phyloP scores from a whole-genome alignment of 441 rosid species.

The Croton laevigatus region DNA sequence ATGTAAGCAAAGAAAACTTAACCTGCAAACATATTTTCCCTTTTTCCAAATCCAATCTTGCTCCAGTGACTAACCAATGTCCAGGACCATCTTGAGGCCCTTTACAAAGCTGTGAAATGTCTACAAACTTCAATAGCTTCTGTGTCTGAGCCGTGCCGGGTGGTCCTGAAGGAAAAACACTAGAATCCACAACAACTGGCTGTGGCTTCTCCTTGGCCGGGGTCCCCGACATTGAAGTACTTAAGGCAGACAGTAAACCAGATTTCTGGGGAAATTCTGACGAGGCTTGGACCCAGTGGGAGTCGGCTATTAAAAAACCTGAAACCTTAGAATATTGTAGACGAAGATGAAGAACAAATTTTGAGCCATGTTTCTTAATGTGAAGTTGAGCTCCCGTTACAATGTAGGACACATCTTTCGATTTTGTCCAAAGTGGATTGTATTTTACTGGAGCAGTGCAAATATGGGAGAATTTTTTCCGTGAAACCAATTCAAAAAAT shows the following conservation, averaged over 20 bases:
- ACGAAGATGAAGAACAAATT: slow-evolving; percentile 69
- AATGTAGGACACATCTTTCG: slow-evolving; percentile 47
- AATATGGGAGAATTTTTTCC: slow-evolving; percentile 64
- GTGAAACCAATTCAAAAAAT: slow-evolving; percentile 56
- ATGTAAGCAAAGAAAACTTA: slow-evolving; percentile 62
- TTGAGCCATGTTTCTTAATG: slow-evolving; percentile 58
- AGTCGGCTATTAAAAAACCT: slow-evolving; percentile 36
- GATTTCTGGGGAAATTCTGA: slow-evolving; percentile 54
- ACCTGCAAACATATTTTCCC: slow-evolving; percentile 77
- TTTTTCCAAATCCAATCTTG: slow-evolving; percentile 58
- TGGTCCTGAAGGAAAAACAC: slow-evolving; percentile 81
- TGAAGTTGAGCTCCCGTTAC: slow-evolving; percentile 91
- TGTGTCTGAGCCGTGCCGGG: slow-evolving; percentile 63
- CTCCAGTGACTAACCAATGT: slow-evolving; percentile 87
- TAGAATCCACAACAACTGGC: slow-evolving; percentile 57
- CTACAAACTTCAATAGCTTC: slow-evolving; percentile 68
- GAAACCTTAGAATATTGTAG: slow-evolving; percentile 61
- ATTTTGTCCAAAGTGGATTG: slow-evolving; percentile 41
- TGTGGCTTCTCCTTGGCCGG: slow-evolving; percentile 35
- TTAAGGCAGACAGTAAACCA: slow-evolving; percentile 62
- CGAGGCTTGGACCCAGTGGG: slow-evolving; percentile 57
- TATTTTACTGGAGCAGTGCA: slow-evolving; percentile 73
- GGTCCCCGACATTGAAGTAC: slow-evolving; percentile 51
- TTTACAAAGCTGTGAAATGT: slow-evolving; percentile 61
- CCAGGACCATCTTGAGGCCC: slow-evolving; percentile 92